Percentiles rank a stretch among this genome's conserved stretches.
Evolutionary conservation across 257 asterid species (phyloP).

Genomic region (Craterostigma plantagineum): DNA sequence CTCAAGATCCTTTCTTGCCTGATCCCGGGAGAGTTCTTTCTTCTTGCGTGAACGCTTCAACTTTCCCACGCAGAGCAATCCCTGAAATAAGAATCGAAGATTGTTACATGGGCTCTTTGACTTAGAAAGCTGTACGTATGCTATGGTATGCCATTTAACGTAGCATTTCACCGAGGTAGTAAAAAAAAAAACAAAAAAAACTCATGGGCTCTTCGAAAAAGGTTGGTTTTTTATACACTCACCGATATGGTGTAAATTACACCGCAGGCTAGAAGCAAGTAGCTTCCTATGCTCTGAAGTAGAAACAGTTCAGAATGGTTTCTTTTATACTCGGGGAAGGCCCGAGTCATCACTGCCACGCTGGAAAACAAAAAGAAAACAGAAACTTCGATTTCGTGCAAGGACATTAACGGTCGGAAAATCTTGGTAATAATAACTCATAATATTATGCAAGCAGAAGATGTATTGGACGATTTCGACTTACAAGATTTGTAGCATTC

Average conservation of each 20-base stretch:
- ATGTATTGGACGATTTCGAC: conserved; percentile 17
- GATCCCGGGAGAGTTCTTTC: conserved; percentile 55
- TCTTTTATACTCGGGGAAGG: conserved; percentile 57
- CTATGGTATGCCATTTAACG: too few species aligned
- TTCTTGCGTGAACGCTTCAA: conserved; percentile 75
- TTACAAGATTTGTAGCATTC: conserved; percentile 97
- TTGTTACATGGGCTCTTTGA: too few species aligned
- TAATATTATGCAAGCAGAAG: too few species aligned
- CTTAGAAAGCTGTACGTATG: too few species aligned
- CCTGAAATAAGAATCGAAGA: too few species aligned
- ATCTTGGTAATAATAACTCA: too few species aligned
- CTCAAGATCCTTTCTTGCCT: conserved; percentile 71
- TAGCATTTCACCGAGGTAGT: too few species aligned
- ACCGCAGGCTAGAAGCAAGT: conserved; percentile 80
- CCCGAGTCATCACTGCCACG: conserved; percentile 98
- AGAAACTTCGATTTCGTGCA: too few species aligned
- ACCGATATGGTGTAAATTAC: conserved; percentile 49
- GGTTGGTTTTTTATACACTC: conserved; percentile 19
- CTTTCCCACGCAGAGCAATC: conserved; percentile 65
- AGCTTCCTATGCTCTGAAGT: conserved; percentile 72
- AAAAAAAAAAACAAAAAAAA: neutral
- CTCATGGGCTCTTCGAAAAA: too few species aligned
- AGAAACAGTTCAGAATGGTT: conserved; percentile 45
- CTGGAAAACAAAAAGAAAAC: conserved; percentile 25
- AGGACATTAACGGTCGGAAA: too few species aligned